Base-by-base conservation (phyloP, 352 stramenopile genomes). In the Pythium graminicola region DNA sequence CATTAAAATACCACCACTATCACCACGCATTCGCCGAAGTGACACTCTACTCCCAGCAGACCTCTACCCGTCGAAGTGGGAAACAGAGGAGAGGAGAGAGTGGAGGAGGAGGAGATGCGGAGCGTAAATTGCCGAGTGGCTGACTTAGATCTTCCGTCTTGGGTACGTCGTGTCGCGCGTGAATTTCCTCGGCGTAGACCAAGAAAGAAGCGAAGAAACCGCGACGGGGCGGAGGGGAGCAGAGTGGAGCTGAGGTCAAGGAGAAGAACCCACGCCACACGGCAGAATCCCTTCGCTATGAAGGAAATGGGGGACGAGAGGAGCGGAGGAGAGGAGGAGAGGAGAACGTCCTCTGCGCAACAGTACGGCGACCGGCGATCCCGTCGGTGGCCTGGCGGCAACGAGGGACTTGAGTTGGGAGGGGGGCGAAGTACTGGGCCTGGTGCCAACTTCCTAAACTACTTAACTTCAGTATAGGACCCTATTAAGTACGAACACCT, bases 1-100 rank as follows among this genome's bases (percentile, higher is more conserved):
- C 50, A 50, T 57, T 29, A 57, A 44, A 20, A 57, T 40, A 23
- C 50, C 50, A 23, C 50, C 50, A 31, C 50, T 50, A 44, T 36
- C 39, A 19, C 36, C 48, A 20, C 36, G 48, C 49, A 56, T 56
- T 6, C n/a, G 40, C 11, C 4, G 45, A 5, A 20, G 20, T 46
- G 22, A 19, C 40, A 46, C 40, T 31, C 40, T 46, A 8, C 40
- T n/a, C 31, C 14, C 9, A 14, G 14, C 31, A 36, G 31, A 36
- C 8, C 8, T 14, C 8, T 9, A 36, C 8, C n/a, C 4, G 39
- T 26, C 16, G 43, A 29, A 42, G 16, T 5, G 27, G 28, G 1
- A 8, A 28, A 54, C 24, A 35, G 6, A 42, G 17, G 36, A 54
- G 22, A 17, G 33, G 13, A 29, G 19, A 14, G 46, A 54, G 46